Base-by-base conservation (phyloP, 352 stramenopile genomes). In the Pythium apleroticum region DNA sequence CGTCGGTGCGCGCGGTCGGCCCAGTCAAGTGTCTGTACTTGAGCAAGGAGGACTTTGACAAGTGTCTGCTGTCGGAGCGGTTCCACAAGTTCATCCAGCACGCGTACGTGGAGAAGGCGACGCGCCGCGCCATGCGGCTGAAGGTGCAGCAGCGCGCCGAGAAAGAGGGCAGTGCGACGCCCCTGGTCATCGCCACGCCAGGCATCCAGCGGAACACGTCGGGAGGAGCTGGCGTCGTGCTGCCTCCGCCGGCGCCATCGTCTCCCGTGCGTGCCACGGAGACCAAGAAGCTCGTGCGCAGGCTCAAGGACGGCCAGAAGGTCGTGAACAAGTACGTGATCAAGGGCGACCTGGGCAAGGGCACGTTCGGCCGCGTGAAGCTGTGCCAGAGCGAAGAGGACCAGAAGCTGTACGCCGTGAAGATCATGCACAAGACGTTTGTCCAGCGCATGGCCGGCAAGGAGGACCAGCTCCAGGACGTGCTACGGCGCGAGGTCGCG, bases 321-420 rank as follows among this genome's bases (percentile, higher is more conserved):
- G 87, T 96, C 15, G 87, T 98, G 17, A 98, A 98, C 74, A 97
- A 98, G 67, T 98, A 97, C 69, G 83, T 98, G 14, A 91, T 98
- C 61, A 90, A 97, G 57, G 84, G 92, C 11, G 81, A 95, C 43
- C 68, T 98, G 27, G 93, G 93, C 46, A 92, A 91, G 66, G 93
- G 93, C 11, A 96, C 86, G 27, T 98, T 97, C 66, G 93, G 91
- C 0, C 82, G 83, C 0, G 87, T 96, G 19, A 94, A 94, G 62
- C 70, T 94, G 1, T 94, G 87, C 56, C 74, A 90, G 63, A 91
- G 76, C 50, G 82, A 93, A 52, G 79, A 93, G 22, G 86, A 96
- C 55, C 72, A 72, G 10, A 85, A 90, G 46, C 65, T 96, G 70
- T 96, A 96, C 56, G 87, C 87, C 1, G 86, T 96, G 57, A 96